These are phyloP conservation scores for Suhomyces xylopsoci DNA, from an alignment of 805 yeast genomes.

Conservation along the genomic window DNA sequence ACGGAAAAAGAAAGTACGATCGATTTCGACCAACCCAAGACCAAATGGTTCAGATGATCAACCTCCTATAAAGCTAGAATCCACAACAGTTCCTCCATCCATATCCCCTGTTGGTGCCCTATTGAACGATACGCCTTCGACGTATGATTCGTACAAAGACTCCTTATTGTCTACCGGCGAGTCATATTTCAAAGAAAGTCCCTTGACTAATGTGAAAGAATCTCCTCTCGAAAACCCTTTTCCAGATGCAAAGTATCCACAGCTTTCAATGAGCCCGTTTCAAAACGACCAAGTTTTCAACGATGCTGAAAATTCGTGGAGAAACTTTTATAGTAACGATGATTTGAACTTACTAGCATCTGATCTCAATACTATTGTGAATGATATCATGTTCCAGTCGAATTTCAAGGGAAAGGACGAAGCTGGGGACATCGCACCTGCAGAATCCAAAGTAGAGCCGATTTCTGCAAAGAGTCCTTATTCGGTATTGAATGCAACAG, in stretches of 20 bases:
- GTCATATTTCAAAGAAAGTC: background rate
- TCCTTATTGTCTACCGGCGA: background rate
- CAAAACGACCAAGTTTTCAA: background rate
- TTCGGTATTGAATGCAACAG: background rate
- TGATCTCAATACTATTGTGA: conserved; percentile 40
- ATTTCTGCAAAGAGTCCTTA: background rate
- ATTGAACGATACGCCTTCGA: background rate
- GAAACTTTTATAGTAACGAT: conserved; percentile 16
- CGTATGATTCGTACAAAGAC: background rate
- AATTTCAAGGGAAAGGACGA: conserved; percentile 1
- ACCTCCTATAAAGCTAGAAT: background rate
- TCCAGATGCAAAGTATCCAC: background rate
- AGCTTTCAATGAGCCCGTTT: background rate
- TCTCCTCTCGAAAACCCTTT: background rate
- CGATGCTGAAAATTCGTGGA: background rate
- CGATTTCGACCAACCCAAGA: background rate
- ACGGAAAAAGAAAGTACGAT: background rate
- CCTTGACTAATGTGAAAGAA: background rate
- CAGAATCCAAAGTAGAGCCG: background rate
- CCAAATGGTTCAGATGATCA: background rate
- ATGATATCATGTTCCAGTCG: conserved; percentile 20
- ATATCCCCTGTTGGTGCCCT: background rate
- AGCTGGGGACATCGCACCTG: background rate
- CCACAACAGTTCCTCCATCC: background rate
- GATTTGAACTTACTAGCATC: conserved; percentile 36